Evolutionary conservation across 2,329 filamentous ascomycete species (phyloP), one percentile per base, ranked within the genome.

Genomic region (Monosporascus sp.): DNA sequence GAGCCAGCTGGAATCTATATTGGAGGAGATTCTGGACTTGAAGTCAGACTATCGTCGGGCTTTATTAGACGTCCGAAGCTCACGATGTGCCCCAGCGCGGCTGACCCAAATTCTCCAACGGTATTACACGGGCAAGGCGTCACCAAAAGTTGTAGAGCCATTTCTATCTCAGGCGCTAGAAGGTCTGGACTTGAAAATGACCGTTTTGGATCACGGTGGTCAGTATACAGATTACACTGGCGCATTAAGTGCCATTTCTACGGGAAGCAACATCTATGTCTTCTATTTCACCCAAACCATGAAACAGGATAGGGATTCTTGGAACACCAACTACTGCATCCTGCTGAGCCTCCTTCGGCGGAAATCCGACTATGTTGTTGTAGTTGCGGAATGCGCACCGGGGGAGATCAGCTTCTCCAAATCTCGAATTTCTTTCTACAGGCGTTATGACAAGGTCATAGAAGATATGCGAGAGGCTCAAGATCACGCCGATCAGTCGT

Each of bases 301-400:
- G 48, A 52, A 46, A 22, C 18, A 22, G 37, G 53, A 55, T 3
- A 35, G 31, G 5, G 27, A 46, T 7, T 39, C 44, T 1, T 55
- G 53, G 50, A 31, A 45, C n/a, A 22, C 50, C 2, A 55, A 52
- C 24, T 25, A 37, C n/a, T 2, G 24, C 6, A 52, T 52, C n/a
- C 2, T 55, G 14, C 20, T 35, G 5, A 55, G 48, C 14, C 44
- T 55, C 9, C 50, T 55, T 15, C 27, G 37, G 24, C 53, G 53
- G 17, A 55, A 52, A 41, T 38, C 53, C 9, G 48, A 55, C 25
- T 55, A 55, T n/a, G 14, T 52, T 2, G 53, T 55, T 37, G 53
- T 25, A 14, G 53, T 25, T 3, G 53, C 53, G 2, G 27, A 52
- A 27, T 55, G 53, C 22, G 6, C 7, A 11, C 14, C 44, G 3